Evolutionary conservation across 805 yeast species (phyloP).

Genomic region (Tetrapisispora arboricola): DNA sequence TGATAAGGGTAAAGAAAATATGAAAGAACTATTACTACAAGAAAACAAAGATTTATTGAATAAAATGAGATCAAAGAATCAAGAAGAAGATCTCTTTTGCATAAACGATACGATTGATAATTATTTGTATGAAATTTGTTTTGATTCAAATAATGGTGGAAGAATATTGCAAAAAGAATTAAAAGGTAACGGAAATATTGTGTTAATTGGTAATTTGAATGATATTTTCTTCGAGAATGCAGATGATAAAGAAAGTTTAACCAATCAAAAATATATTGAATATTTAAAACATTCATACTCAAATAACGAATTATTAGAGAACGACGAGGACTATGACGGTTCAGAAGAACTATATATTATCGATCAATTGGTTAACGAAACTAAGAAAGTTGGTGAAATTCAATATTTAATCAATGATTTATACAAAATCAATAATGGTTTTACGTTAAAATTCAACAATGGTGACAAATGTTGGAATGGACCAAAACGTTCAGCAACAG

Average conservation of each 20-base stretch:
- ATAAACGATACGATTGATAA: conserved; percentile 7
- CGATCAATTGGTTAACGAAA: conserved; percentile 18
- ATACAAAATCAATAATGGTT: conserved; percentile 26
- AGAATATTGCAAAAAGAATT: conserved; percentile 18
- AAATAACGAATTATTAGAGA: conserved; percentile 12
- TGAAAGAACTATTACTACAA: neutral
- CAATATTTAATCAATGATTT: conserved; percentile 21
- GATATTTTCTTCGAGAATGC: conserved; percentile 9
- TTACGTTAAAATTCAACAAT: conserved; percentile 34
- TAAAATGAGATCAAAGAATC: conserved; percentile 2
- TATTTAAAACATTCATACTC: conserved; percentile 17
- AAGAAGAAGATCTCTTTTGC: neutral
- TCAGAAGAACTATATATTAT: conserved; percentile 5
- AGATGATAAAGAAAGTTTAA: neutral
- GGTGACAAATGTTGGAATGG: conserved; percentile 96
- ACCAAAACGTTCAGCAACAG: conserved; percentile 62
- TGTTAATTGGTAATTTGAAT: conserved; percentile 18
- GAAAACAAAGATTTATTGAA: conserved; percentile 8
- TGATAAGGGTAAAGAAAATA: conserved; percentile 2
- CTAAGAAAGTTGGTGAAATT: conserved; percentile 9
- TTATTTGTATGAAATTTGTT: conserved; percentile 18
- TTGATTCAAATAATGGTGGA: conserved; percentile 8
- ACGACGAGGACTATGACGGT: conserved; percentile 7
- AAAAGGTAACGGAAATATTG: conserved; percentile 15
- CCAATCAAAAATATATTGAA: conserved; percentile 13